Base-by-base conservation (phyloP, 1,139 yeast species). In the Blastobotrys ciferrii region DNA sequence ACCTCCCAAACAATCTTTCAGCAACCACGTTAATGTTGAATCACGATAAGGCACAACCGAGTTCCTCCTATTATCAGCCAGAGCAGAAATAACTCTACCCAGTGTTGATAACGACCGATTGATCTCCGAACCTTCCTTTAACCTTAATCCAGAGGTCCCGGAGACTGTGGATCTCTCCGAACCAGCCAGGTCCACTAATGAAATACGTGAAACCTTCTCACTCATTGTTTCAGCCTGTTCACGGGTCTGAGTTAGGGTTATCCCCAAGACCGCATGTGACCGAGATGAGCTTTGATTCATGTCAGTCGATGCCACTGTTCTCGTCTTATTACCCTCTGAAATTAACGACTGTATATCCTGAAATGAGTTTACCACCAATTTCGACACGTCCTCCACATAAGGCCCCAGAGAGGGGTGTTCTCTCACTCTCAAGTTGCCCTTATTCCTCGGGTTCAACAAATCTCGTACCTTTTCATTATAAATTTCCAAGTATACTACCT, bases 181-280 rank as follows among this genome's bases (percentile, higher is more conserved):
- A 0, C 94, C 94, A 0, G 94, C 94, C 57, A 85, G 69, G 66
- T 85, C 94, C 2, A 85, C 89, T 30, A 85, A 69, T 52, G 84
- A 74, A 32, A 85, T 71, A 51, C 79, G 76, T 1, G 89, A 82
- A 42, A 80, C 77, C 55, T 77, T 80, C 25, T 75, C 77, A 5
- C 81, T 78, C 11, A 73, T 71, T 2, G 76, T 75, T 30, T 73
- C 66, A 28, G 68, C 66, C 14, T 63, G 64, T 36, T 65, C 65
- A 33, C 64, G 60, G 19, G 80, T 80, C 58, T 83, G 88, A 39
- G 76, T 74, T 46, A 85, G 69, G 5, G 73, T 67, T 12, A 85
- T 61, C 0, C 85, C 80, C 45, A 84, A 74, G 0, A 85, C 83
- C 0, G 92, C 89, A 61, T 85, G 94, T 0, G 91, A 83, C 7